A percentile compares a stretch with the other conserved stretches of the same genome.
phyloP scores from a whole-genome alignment of 208 protist species.

The Crithidia mellificae region DNA sequence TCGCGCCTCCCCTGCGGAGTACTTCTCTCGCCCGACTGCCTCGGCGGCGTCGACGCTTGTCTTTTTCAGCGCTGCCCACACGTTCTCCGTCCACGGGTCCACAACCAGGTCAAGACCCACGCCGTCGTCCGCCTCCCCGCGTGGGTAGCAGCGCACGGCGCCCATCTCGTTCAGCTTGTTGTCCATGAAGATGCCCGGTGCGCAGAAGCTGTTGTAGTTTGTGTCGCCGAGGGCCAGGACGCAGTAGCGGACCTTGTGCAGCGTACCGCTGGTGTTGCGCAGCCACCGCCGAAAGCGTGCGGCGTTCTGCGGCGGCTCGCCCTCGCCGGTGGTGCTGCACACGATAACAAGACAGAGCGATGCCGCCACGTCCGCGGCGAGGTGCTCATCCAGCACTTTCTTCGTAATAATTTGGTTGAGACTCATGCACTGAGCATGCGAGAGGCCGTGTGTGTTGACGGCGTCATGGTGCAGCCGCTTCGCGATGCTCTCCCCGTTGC shows the following conservation, averaged over 20 bases:
- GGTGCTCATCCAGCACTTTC: slow-evolving; percentile 44
- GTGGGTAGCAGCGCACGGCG: slow-evolving; percentile 49
- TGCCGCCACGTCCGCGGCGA: slow-evolving; percentile 12
- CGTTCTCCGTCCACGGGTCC: slow-evolving; percentile 58
- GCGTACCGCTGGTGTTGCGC: slow-evolving; percentile 39
- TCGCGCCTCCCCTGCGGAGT: slow-evolving; percentile 5
- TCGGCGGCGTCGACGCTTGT: neutral
- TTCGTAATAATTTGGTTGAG: slow-evolving; percentile 41
- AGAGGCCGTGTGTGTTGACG: slow-evolving; percentile 23
- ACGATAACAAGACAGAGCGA: slow-evolving; percentile 63
- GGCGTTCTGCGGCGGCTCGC: slow-evolving; percentile 77
- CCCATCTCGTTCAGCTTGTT: slow-evolving; percentile 52
- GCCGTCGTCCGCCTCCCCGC: slow-evolving; percentile 78
- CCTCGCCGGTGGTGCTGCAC: slow-evolving; percentile 78
- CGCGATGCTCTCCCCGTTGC: slow-evolving; percentile 69
- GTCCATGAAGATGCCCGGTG: slow-evolving; percentile 61
- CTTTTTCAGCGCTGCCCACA: slow-evolving; percentile 43
- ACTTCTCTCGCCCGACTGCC: slow-evolving; percentile 7
- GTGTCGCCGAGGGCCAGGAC: slow-evolving; percentile 77
- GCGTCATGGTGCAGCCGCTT: slow-evolving; percentile 54
- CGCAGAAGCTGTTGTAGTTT: slow-evolving; percentile 83
- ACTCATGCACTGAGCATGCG: slow-evolving; percentile 37
- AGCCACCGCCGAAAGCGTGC: slow-evolving; percentile 62
- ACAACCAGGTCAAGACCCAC: slow-evolving; percentile 67
- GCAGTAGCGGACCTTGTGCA: slow-evolving; percentile 47